These are phyloP conservation scores for Cytidiella melzeri DNA, from an alignment of 768 basidiomycete species.

Conservation along the genomic window DNA sequence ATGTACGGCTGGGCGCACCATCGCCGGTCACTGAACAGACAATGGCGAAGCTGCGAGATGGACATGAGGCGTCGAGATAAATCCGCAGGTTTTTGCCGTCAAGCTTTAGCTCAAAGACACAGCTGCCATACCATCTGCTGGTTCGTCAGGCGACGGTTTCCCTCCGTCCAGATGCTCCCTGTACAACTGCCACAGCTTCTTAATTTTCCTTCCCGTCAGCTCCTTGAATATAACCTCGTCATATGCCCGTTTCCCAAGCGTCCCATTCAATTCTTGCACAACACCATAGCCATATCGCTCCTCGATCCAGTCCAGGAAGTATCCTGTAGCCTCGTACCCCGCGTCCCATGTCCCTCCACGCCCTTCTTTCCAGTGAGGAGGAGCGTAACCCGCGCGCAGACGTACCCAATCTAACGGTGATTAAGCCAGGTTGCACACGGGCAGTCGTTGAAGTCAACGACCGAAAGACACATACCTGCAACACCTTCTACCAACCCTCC, in stretches of 20 bases:
- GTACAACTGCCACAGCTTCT: slow-evolving; percentile 56
- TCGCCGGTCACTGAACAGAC: no score
- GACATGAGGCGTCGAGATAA: no score
- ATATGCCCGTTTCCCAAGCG: slow-evolving; percentile 44
- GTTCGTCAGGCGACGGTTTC: not conserved
- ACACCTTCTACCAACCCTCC: slow-evolving; percentile 75
- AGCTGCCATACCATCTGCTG: not conserved
- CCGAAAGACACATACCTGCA: slow-evolving; percentile 45
- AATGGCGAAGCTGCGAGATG: no score
- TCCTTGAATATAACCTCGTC: slow-evolving; percentile 46
- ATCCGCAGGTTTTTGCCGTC: no score
- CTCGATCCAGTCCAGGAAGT: slow-evolving; percentile 68
- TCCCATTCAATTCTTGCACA: slow-evolving; percentile 51
- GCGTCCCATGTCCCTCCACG: slow-evolving; percentile 58
- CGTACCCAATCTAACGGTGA: slow-evolving; percentile 61
- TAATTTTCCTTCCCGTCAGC: slow-evolving; percentile 45
- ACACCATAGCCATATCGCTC: slow-evolving; percentile 44
- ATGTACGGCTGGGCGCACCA: no score
- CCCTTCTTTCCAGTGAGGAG: slow-evolving; percentile 64
- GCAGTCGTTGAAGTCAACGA: not conserved
- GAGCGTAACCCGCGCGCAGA: slow-evolving; percentile 46
- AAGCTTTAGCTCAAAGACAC: not conserved
- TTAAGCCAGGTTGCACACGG: not conserved
- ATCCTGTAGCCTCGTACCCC: slow-evolving; percentile 70
- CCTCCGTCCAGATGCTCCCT: slow-evolving; percentile 30